Base-by-base conservation (phyloP, 345 rosid species). In the Boechera stricta region DNA sequence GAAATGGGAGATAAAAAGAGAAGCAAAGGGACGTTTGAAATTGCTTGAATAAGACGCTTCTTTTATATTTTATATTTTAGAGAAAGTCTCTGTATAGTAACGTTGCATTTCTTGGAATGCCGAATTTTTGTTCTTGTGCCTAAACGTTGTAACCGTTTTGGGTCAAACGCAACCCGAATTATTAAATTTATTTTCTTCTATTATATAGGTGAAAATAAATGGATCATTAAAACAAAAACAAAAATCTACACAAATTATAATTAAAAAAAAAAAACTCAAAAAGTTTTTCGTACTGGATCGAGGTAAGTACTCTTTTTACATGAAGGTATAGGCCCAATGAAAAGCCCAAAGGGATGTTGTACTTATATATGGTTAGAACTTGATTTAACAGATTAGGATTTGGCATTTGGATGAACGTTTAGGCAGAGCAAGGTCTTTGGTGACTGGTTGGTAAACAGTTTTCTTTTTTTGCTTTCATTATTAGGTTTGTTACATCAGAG, bases 31-130 rank as follows among this genome's bases (percentile, higher is more conserved):
- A 18, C 32, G 47, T 59, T 60, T 55, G 16, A 31, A 75, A 35
- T 79, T 69, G 33, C 79, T 79, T 74, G 54, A 11, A 29, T 74
- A 13, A 48, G 75, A 74, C 65, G 82, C 18, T 62, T 69, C 63
- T 59, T 73, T 21, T 73, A 1, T 42, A 0, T 31, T 32, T 31
- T 35, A 2, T 57, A 1, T 55, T n/a, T 48, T 6, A 2, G 13
- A 45, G 6, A n/a, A 21, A 54, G 28, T 28, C 10, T 38, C 13
- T 38, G 11, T 9, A 3, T 38, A 10, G 44, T 11, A 75, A 67
- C 74, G 79, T 76, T 62, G 61, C 79, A 29, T 51, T 49, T 29
- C 62, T 68, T 60, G 35, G 67, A 33, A 75, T 73, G 61, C 38
- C 67, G n/a, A 58, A 6, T 57, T 58, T 45, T 29, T 21, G 35